phyloP scores from a whole-genome alignment of 2,329 filamentous ascomycete genomes.

The Talaromyces sp. region DNA sequence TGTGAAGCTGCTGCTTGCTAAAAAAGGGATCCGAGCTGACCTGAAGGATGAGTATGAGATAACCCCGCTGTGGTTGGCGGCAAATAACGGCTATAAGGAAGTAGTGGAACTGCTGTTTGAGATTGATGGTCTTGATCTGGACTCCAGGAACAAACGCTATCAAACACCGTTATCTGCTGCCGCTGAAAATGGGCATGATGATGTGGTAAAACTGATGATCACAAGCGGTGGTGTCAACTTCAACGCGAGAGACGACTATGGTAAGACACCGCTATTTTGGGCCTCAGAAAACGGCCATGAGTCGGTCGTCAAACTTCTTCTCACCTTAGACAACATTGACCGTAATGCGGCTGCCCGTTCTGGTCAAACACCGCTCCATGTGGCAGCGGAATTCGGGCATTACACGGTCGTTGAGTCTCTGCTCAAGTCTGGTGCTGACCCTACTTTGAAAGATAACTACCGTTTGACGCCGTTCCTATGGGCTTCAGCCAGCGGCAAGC shows the following conservation, averaged over 20 bases:
- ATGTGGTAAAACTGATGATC: neutral
- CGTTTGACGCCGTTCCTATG: neutral
- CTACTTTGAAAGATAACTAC: neutral
- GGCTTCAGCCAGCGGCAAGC: neutral
- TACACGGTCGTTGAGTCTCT: neutral
- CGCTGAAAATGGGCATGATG: neutral
- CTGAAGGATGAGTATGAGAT: neutral
- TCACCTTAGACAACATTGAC: neutral
- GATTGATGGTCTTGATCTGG: neutral
- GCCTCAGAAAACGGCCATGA: neutral
- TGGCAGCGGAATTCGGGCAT: neutral
- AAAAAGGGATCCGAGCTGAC: neutral
- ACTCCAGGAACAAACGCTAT: neutral
- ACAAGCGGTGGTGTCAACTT: neutral
- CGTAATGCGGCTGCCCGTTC: neutral
- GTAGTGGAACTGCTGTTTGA: constrained; percentile 4
- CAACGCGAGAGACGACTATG: neutral
- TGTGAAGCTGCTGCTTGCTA: neutral
- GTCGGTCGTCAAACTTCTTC: neutral
- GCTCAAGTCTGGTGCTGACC: neutral
- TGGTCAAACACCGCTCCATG: neutral
- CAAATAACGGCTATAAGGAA: neutral
- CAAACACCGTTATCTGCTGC: neutral
- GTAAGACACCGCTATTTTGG: neutral
- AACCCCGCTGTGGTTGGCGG: neutral